phyloP scores from a whole-genome alignment of 164 flowering plant genomes.

The Taxillus chinensis region DNA sequence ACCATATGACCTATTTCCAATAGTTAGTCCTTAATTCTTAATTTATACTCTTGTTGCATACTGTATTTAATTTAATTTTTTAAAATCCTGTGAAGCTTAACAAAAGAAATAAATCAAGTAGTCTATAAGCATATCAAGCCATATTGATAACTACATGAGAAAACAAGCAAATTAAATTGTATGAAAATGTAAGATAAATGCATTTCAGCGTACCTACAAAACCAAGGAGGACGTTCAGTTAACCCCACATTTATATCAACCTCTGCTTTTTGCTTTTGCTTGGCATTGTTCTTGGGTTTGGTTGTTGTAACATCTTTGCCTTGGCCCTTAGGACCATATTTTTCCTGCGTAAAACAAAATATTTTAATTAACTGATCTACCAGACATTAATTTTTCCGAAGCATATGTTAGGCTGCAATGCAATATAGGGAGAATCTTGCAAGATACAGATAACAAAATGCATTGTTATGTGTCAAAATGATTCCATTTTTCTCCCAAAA shows the following conservation, averaged over 20 bases:
- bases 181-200: not conserved
- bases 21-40: too few species aligned
- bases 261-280: slow-evolving; percentile 37
- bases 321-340: slow-evolving; percentile 93
- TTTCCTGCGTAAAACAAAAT: slow-evolving; percentile 48
- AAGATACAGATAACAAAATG: too few species aligned
- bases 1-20: too few species aligned
- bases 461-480: too few species aligned
- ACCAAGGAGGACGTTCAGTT: slow-evolving; percentile 82
- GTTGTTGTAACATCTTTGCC: slow-evolving; percentile 39
- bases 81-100: too few species aligned
- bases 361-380: not conserved
- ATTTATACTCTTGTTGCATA: too few species aligned
- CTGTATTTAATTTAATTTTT: too few species aligned
- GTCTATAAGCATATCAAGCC: not conserved
- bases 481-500: too few species aligned
- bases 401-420: too few species aligned
- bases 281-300: slow-evolving; percentile 39
- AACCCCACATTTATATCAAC: slow-evolving; percentile 85
- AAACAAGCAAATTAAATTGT: not conserved
- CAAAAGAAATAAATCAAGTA: not conserved
- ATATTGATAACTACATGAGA: not conserved
- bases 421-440: too few species aligned
- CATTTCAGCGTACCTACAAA: slow-evolving; percentile 60
- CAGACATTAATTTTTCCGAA: not conserved